phyloP scores from a whole-genome alignment of 495 filamentous ascomycete genomes.

The Aspergillus steynii region DNA sequence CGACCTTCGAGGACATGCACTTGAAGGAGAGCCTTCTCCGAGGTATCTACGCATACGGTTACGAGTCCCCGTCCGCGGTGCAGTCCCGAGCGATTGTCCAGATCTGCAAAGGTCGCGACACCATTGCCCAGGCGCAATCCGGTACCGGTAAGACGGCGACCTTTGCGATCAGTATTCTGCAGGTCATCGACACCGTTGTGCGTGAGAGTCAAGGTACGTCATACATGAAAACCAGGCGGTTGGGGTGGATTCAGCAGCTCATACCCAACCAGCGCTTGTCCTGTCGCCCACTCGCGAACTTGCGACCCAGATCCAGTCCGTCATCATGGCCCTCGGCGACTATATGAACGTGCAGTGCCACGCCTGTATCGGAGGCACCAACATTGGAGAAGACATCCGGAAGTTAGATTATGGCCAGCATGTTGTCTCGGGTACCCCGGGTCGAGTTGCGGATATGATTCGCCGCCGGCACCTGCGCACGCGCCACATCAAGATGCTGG shows the following conservation, averaged over 20 bases:
- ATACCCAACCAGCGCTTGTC: constrained; percentile 64
- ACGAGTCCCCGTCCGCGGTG: constrained; percentile 95
- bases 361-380: constrained; percentile 97
- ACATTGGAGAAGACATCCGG: constrained; percentile 94
- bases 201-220: constrained; percentile 75
- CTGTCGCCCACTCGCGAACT: constrained; percentile 98
- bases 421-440: constrained; percentile 93
- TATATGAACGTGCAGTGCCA: constrained; percentile 99
- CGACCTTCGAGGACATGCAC: constrained; percentile 74
- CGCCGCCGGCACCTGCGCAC: constrained; percentile 92
- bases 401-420: constrained; percentile 97
- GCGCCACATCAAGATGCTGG: constrained; percentile 97
- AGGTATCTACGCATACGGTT: constrained; percentile 98
- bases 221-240: constrained; percentile 15
- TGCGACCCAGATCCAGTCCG: constrained; percentile 96
- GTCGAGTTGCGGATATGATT: constrained; percentile 98
- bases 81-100: constrained; percentile 98
- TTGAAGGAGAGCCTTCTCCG: constrained; percentile 95
- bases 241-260: neutral
- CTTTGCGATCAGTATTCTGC: constrained; percentile 96
- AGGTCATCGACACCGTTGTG: constrained; percentile 83
- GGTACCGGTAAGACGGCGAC: constrained; percentile 99
- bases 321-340: constrained; percentile 95
- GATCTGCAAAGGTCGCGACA: constrained; percentile 97
- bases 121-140: constrained; percentile 98